Base-by-base conservation (phyloP, 164 flowering plant species). In the Cinnamomum micranthum region DNA sequence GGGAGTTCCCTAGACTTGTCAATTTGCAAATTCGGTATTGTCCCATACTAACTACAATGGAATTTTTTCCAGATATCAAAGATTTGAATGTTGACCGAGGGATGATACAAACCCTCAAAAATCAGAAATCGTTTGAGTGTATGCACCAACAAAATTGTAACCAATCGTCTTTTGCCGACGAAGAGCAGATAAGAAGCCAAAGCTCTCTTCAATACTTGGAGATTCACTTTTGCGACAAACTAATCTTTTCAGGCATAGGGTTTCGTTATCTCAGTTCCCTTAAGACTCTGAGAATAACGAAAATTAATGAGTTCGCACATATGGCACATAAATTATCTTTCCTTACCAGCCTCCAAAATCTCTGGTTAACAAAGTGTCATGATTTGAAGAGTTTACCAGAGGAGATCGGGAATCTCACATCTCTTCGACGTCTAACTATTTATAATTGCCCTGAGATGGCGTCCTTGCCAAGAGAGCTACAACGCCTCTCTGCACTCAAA, bases 181-280 rank as follows among this genome's bases (percentile, higher is more conserved):
- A 25, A 23, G 69, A 31, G 20, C 60, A 55, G n/a, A 15, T 14
- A 0, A 20, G 3, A 55, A 17, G n/a, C n/a, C 60, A 1, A 7
- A 55, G 20, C n/a, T 55, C n/a, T 55, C 60, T 55, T 15, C 17
- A 17, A 20, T 0, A 0, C 2, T 55, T 55, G n/a, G 0, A 0
- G 1, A 20, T 14, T 55, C 0, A 0, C 0, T 17, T 0, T 17
- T 13, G 60, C 60, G 35, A 71, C 25, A 19, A 73, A 14, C 75
- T 77, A 1, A 0, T 27, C 6, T 35, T 23, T 63, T 63, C 74
- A 66, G 63, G 79, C n/a, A 3, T 41, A 4, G 73, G 72, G 1
- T n/a, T 81, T n/a, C 50, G 28, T 27, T 75, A 65, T 33, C 76
- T 69, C 69, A 62, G 35, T 0, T 10, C 35, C 28, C 74, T 77